Conservation (phyloP, 2,329 filamentous ascomycete genomes). For the Ophiostoma pallidulum region DNA sequence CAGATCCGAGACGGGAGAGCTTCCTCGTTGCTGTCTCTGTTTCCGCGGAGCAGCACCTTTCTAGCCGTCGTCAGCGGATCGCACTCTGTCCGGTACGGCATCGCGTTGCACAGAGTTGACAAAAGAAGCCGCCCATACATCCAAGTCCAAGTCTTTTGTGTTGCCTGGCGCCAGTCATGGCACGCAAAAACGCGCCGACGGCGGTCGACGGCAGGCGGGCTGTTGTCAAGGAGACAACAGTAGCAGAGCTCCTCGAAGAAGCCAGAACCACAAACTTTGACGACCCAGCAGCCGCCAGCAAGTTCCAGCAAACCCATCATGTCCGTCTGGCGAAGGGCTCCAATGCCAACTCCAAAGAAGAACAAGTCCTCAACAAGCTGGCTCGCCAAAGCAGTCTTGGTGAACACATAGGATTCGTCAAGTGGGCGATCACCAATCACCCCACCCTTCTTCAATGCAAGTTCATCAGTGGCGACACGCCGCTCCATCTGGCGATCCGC, state of each 20-base stretch:
- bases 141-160: too few relatives aligned
- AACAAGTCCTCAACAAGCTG: constrained; percentile 4
- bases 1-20: too few relatives aligned
- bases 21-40: too few relatives aligned
- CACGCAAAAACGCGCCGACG: not conserved
- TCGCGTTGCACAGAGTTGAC: too few relatives aligned
- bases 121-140: too few relatives aligned
- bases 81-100: too few relatives aligned
- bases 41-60: too few relatives aligned
- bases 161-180: too few relatives aligned
- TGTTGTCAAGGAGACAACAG: not conserved
- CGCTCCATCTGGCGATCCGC: constrained; percentile 7
- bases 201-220: not conserved
- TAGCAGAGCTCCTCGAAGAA: not conserved
- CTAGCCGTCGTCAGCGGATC: too few relatives aligned
- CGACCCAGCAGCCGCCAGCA: not conserved
- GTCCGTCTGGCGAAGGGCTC: not conserved
- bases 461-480: constrained; percentile 1
- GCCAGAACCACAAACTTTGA: not conserved
- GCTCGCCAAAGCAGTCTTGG: not conserved
- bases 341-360: not conserved
- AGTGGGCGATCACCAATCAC: constrained; percentile 4
- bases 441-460: constrained; percentile 1
- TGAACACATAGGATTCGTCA: not conserved
- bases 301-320: constrained; percentile 3